phyloP scores from a whole-genome alignment of 768 basidiomycete species.

The Daedaleopsis nitida region DNA sequence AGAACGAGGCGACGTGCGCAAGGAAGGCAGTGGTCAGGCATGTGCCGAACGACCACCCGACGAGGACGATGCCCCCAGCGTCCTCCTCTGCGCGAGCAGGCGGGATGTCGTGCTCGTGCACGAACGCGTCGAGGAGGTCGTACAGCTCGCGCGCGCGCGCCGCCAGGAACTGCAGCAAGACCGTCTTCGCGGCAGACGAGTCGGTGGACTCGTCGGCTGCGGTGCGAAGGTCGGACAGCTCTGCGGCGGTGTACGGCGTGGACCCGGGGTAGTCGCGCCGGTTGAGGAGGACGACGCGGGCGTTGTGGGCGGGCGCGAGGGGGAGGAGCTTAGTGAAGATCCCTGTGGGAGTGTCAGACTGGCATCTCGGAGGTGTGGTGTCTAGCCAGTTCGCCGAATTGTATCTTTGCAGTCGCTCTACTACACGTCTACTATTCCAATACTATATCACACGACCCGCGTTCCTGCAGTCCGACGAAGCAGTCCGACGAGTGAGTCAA shows the following conservation, averaged over 20 bases:
- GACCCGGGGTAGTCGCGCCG: slow-evolving; percentile 31
- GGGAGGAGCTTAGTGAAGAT: slow-evolving; percentile 10
- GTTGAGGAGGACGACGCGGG: slow-evolving; percentile 28
- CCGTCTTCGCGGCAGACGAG: not conserved
- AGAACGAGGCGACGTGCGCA: not conserved
- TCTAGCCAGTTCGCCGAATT: too few species aligned
- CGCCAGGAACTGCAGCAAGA: not conserved
- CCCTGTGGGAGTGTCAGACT: not conserved
- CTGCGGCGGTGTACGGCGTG: slow-evolving; percentile 19
- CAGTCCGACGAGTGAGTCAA: too few species aligned
- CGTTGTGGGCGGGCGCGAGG: slow-evolving; percentile 16
- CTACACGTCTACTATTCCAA: too few species aligned
- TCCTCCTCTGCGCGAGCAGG: not conserved
- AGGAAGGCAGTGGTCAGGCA: slow-evolving; percentile 1
- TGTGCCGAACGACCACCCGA: slow-evolving; percentile 13
- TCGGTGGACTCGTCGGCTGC: not conserved
- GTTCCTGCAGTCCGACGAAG: too few species aligned
- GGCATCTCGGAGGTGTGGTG: too few species aligned
- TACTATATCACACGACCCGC: too few species aligned
- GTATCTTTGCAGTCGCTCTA: too few species aligned
- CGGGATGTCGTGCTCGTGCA: not conserved
- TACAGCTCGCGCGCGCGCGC: not conserved
- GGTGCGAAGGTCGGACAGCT: slow-evolving; percentile 7
- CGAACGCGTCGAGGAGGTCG: not conserved
- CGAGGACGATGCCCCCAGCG: slow-evolving; percentile 1